Base-by-base conservation (phyloP, 2,329 filamentous ascomycete species). In the Xylaria hypoxylon region DNA sequence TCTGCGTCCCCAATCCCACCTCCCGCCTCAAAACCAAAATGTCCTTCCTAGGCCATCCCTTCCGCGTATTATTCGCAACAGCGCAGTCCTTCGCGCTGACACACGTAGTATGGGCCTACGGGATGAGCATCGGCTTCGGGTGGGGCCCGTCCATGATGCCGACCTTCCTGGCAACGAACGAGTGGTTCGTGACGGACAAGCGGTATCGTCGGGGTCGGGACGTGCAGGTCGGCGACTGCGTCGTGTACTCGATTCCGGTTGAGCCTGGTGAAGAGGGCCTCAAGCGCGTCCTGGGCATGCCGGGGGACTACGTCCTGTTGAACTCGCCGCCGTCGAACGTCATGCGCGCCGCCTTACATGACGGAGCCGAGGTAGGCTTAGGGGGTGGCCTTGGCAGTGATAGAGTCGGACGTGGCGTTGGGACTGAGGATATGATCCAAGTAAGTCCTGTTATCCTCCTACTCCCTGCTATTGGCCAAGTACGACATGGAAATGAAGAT, bases 81-180 rank as follows among this genome's bases (percentile, higher is more conserved):
- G 71, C 83, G 68, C 84, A 87, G 72, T 80, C 80, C 62, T 74
- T 85, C 44, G 80, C 82, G 58, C 73, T 83, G 48, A 75, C 77
- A 28, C 87, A 89, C 76, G 76, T 88, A n/a, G 75, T 84, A 65
- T 79, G 77, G 75, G 85, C 87, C 48, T 90, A 96, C 79, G 81
- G 88, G 73, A 87, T 88, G 80, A 84, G 84, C 69, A 74, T 90
- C 70, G 85, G 85, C 22, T 79, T 83, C 3, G 89, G 89, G 17
- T 83, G 83, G 28, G 95, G 95, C 1, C 89, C 93, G 3, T 95
- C 92, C 19, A 98, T 98, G 96, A 86, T 96, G 57, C 95, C 95
- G 7, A 97, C 93, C 0, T 89, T 97, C 67, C 83, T 85, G 26
- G 83, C 89, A 1, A 79, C 83, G 8, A 90, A 89, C 62, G 91